A percentile compares a stretch with the other conserved stretches of the same genome.
These are phyloP conservation scores for Aspergillus aculeatus DNA, from an alignment of 2,329 filamentous ascomycete species.

Conservation along the genomic window DNA sequence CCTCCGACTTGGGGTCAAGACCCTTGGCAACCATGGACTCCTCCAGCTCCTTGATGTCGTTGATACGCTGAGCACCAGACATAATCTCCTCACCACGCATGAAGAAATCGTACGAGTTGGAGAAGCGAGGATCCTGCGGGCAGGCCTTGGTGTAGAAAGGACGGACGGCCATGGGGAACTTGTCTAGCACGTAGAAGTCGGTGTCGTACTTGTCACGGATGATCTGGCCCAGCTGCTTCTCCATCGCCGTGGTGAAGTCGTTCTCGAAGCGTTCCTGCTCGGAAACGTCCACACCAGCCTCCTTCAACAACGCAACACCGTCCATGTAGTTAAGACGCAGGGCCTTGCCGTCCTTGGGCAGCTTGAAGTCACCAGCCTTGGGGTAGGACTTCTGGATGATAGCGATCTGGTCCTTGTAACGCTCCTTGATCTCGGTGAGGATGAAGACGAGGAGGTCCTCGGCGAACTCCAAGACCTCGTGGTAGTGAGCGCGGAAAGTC, in stretches of 20 bases:
- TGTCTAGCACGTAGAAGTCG: constrained; percentile 96
- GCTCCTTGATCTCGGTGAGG: constrained; percentile 45
- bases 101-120: constrained; percentile 69
- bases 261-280: constrained; percentile 51
- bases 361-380: constrained; percentile 51
- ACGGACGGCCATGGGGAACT: constrained; percentile 84
- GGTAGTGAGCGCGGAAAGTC: constrained; percentile 51
- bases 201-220: constrained; percentile 86
- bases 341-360: constrained; percentile 51
- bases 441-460: constrained; percentile 52
- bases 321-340: constrained; percentile 52
- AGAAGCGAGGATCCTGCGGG: constrained; percentile 63
- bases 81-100: constrained; percentile 70
- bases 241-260: constrained; percentile 50
- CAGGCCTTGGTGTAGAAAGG: constrained; percentile 92
- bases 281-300: constrained; percentile 51
- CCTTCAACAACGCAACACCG: constrained; percentile 48
- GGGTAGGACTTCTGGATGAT: constrained; percentile 50
- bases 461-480: constrained; percentile 51
- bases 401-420: constrained; percentile 47
- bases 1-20: constrained; percentile 58
- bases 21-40: constrained; percentile 60
- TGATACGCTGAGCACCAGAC: constrained; percentile 66
- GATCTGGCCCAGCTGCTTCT: constrained; percentile 74
- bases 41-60: constrained; percentile 59